Evolutionary conservation across 2,329 filamentous ascomycete species (phyloP).

Genomic region (Alternaria conjuncta): DNA sequence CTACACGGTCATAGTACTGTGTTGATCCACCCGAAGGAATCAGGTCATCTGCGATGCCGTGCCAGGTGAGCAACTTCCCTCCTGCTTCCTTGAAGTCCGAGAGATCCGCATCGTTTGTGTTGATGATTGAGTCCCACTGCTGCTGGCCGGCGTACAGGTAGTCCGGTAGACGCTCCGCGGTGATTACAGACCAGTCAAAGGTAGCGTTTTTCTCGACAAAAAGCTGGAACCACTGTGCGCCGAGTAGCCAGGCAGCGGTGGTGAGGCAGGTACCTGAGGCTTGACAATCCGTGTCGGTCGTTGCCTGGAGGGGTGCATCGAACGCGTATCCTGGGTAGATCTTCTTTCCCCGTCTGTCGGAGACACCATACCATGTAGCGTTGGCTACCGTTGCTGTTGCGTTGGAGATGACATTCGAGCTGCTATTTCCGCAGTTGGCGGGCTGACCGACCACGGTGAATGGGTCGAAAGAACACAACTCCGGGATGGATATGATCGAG

Average conservation of each 20-base stretch:
- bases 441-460: constrained; percentile 8
- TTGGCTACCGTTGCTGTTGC: not conserved
- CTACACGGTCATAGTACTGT: not conserved
- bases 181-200: not conserved
- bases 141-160: not conserved
- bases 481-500: constrained; percentile 37
- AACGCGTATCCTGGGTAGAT: not conserved
- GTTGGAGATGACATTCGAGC: not conserved
- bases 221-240: not conserved
- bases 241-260: not conserved
- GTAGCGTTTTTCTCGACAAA: not conserved
- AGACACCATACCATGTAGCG: not conserved
- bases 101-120: not conserved
- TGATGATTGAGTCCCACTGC: not conserved
- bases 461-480: constrained; percentile 33
- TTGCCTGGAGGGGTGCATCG: not conserved
- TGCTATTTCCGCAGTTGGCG: not conserved
- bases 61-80: not conserved
- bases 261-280: not conserved
- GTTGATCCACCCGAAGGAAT: not conserved
- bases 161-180: not conserved
- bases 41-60: not conserved
- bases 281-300: not conserved
- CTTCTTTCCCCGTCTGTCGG: not conserved
- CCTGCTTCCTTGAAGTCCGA: not conserved